A percentile compares a stretch with the other conserved stretches of the same genome.
Conservation (phyloP, 176 grass and related monocot species). For the Aegilops umbellulata region DNA sequence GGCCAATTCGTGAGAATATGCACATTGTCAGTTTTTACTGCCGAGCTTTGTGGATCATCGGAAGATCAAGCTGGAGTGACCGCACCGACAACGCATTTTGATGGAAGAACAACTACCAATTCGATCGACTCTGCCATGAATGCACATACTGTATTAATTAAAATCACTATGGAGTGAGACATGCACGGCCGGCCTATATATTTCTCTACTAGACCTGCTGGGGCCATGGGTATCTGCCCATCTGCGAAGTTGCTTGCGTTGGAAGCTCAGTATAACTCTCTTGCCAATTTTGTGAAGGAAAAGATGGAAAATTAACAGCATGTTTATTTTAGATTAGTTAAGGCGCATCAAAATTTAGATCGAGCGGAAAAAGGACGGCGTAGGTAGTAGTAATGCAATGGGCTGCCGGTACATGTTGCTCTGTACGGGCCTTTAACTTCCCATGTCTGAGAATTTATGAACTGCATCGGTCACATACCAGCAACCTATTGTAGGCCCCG, state of each 20-base stretch:
- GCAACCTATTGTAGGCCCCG: slow-evolving; percentile 23
- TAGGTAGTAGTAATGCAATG: slow-evolving; percentile 16
- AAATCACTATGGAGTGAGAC: background rate
- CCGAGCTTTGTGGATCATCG: background rate
- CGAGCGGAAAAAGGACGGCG: slow-evolving; percentile 1
- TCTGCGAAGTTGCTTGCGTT: slow-evolving; percentile 2
- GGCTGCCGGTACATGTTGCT: slow-evolving; percentile 15
- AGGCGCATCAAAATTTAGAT: background rate
- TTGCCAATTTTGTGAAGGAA: background rate
- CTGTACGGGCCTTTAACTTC: slow-evolving; percentile 31
- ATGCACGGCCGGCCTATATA: background rate
- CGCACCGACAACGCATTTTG: slow-evolving; percentile 34
- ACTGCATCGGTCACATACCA: slow-evolving; percentile 35
- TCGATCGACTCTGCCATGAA: slow-evolving; percentile 35
- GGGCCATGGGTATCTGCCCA: background rate
- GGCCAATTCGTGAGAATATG: background rate
- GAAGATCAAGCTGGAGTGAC: slow-evolving; percentile 5
- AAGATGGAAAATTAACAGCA: too few species aligned
- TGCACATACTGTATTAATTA: background rate
- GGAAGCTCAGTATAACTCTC: background rate
- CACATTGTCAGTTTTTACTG: background rate
- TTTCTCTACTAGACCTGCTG: background rate
- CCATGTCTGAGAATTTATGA: slow-evolving; percentile 40
- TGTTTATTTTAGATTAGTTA: background rate
- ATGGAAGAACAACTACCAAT: background rate